A percentile compares a stretch with the other conserved stretches of the same genome.
phyloP scores from a whole-genome alignment of 1,139 yeast species.

The Taiozyma sp. region DNA sequence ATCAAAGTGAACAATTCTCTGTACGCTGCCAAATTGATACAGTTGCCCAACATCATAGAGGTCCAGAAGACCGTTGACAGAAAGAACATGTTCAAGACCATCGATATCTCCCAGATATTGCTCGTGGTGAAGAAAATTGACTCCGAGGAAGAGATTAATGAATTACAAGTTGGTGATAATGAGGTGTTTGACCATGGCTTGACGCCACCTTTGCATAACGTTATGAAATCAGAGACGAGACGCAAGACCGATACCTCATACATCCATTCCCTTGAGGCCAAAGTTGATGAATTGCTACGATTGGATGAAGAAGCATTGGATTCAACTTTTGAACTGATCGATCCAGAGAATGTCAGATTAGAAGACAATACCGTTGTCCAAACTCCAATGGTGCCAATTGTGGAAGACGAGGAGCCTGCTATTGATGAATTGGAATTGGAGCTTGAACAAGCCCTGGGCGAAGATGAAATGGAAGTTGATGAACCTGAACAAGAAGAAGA shows the following conservation, averaged over 20 bases:
- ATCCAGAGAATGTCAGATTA: conserved; percentile 24
- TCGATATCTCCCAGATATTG: conserved; percentile 83
- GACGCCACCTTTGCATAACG: conserved; percentile 66
- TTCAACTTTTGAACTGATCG: conserved; percentile 70
- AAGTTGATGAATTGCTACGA: conserved; percentile 70
- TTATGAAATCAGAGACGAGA: conserved; percentile 48
- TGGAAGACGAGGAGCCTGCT: conserved; percentile 7
- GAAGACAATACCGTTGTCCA: conserved; percentile 1
- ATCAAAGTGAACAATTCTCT: conserved; percentile 45
- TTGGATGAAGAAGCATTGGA: conserved; percentile 84
- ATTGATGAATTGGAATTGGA: conserved; percentile 34
- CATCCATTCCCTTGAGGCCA: conserved; percentile 63
- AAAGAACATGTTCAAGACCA: conserved; percentile 80
- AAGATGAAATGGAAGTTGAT: conserved; percentile 34
- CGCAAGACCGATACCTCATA: conserved; percentile 45
- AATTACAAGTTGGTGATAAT: conserved; percentile 29
- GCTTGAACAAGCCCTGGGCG: conserved; percentile 32
- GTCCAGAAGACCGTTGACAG: conserved; percentile 85
- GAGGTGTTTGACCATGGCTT: conserved; percentile 45
- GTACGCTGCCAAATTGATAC: conserved; percentile 84
- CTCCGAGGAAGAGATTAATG: conserved; percentile 44
- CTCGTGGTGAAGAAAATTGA: conserved; percentile 64
- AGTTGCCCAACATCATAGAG: conserved; percentile 85
- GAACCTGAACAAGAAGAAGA: conserved; percentile 42
- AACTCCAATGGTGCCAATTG: not conserved